Base-by-base conservation (phyloP, 345 rosid species). In the Stellera chamaejasme region DNA sequence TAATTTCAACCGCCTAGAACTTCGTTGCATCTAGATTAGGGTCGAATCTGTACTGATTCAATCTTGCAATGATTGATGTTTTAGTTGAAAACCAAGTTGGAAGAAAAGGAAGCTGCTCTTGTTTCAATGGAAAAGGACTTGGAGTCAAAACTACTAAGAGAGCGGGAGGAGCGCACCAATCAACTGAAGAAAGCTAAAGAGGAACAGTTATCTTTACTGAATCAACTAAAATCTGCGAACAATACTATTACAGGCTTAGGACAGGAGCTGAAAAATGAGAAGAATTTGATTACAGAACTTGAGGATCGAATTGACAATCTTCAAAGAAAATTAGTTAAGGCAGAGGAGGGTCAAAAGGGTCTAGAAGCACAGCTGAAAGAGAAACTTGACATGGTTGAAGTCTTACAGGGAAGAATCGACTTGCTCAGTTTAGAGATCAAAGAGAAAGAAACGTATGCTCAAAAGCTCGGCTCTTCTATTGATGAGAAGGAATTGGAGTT, bases 211-310 rank as follows among this genome's bases (percentile, higher is more conserved):
- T 68, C 75, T 66, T 54, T 89, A 42, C 36, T 64, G 63, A 72
- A 69, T 64, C 84, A 77, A 77, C 67, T 93, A 45, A 81, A 62
- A 59, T 74, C 81, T 43, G 97, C 97, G 5, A 83, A 84, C 60
- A 68, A 62, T 47, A 66, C 79, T 44, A 77, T 84, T 66, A 32
- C 76, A 50, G 83, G 71, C 42, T 70, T 89, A 61, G 99, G 84
- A 50, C 74, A 65, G 65, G 97, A 88, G 79, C 81, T 89, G 45
- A 76, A 69, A 69, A 72, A 82, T 23, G 85, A 89, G 64, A 88
- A 80, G 74, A 80, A 50, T 65, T 44, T 64, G 58, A 59, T 80
- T 11, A 83, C 77, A 42, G 77, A 80, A 56, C 77, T 89, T 50
- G 80, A 62, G 58, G 50, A 32, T 67, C 79, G 79, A 76, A 76